Evolutionary conservation across 768 basidiomycete species (phyloP).

Genomic region (Agaricus blazei): DNA sequence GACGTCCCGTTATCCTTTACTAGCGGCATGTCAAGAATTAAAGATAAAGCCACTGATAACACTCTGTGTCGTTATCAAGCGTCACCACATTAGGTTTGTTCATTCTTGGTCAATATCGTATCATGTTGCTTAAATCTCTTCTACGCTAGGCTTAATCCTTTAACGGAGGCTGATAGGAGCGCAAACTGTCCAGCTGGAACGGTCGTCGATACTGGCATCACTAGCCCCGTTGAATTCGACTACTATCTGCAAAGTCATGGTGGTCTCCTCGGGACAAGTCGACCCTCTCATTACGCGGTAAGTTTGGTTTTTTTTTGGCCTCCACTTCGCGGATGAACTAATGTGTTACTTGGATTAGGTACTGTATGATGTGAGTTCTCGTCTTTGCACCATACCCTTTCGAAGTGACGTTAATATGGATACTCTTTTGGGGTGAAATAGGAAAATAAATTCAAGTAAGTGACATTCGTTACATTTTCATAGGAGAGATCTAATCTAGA

Average conservation of each 20-base stretch:
- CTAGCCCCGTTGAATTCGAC: constrained; percentile 70
- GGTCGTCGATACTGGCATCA: constrained; percentile 67
- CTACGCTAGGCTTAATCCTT: constrained; percentile 27
- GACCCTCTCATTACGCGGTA: constrained; percentile 39
- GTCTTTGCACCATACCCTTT: not conserved
- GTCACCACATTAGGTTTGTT: constrained; percentile 52
- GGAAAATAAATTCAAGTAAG: constrained; percentile 57
- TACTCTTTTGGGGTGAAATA: constrained; percentile 9
- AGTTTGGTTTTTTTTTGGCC: not conserved
- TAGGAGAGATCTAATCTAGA: constrained; percentile 6
- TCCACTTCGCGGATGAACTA: not conserved
- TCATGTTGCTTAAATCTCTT: not conserved
- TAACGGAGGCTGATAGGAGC: constrained; percentile 42
- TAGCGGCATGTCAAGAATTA: constrained; percentile 60
- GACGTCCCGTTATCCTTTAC: not conserved
- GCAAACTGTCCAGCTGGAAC: constrained; percentile 78
- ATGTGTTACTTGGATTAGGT: constrained; percentile 22
- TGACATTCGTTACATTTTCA: not conserved
- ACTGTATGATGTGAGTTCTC: constrained; percentile 27
- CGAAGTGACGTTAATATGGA: not conserved
- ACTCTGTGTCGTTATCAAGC: constrained; percentile 75
- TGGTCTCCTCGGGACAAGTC: constrained; percentile 71
- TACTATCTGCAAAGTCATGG: constrained; percentile 78
- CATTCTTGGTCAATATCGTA: not conserved
- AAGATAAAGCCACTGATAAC: constrained; percentile 63